Evolutionary conservation across 805 yeast genomes (phyloP), one percentile per base, ranked within the genome.

Genomic region (Lipomyces japonicus): DNA sequence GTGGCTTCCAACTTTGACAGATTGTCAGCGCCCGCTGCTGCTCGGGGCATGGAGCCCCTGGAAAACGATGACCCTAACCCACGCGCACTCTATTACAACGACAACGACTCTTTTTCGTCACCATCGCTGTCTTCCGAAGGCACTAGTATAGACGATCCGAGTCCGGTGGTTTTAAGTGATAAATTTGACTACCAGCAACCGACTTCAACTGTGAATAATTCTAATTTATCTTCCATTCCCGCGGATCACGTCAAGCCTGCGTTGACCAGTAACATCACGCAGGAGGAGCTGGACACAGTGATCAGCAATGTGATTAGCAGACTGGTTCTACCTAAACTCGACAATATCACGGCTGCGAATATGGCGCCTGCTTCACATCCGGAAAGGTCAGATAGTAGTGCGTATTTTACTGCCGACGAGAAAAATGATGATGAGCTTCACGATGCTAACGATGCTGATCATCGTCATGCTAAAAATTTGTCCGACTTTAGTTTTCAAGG

Each of bases 241-340:
- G n/a, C n/a, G n/a, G n/a, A n/a, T n/a, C n/a, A n/a, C n/a, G n/a
- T n/a, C n/a, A n/a, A n/a, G n/a, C n/a, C n/a, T n/a, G n/a, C n/a
- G n/a, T n/a, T n/a, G n/a, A n/a, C n/a, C n/a, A n/a, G n/a, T n/a
- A n/a, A n/a, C n/a, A n/a, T n/a, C n/a, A n/a, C n/a, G 37, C 46
- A 44, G 12, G 48, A 47, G 30, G 16, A 36, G 42, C 43, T 53
- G 7, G 58, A 50, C 38, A 12, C 28, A 10, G 42, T 46, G 5
- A 37, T 53, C 38, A 46, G 50, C 31, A 31, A 43, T 30, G 58
- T 50, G 19, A 50, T 53, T 23, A 23, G 51, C 18, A 28, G 44
- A 6, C 43, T 47, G 4, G 47, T 50, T 31, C 36, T 50, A 21
- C 46, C 54, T 4, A 53, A 50, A 37, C 39, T 50, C 24, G 40